Base-by-base conservation (phyloP, 2,329 filamentous ascomycete species). In the Phyllosticta citribraziliensis region DNA sequence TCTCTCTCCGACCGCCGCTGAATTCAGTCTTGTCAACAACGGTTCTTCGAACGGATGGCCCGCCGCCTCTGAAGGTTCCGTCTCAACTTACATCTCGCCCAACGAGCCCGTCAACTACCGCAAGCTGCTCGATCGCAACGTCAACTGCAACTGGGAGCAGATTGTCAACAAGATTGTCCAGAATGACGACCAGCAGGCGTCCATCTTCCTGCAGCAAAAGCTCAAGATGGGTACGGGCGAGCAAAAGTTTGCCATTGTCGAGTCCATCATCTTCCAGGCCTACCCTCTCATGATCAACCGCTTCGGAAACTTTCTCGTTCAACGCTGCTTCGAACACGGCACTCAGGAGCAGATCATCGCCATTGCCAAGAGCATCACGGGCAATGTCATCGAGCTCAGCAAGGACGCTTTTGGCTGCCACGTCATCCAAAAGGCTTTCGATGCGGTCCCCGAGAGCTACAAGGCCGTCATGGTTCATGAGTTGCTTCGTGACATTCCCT, bases 401-500 rank as follows among this genome's bases (percentile, higher is more conserved):
- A 97, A 97, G 93, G 95, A 99, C 73, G 89, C 95, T 0, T 99
- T 99, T 72, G 94, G 94, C 22, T 99, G 94, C 70, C 94, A 99
- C 72, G 94, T 99, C 53, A 88, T 99, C 55, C 94, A 99, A 76
- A 99, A 99, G 77, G 95, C 94, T 0, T 97, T 99, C 71, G 95
- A 99, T 73, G 95, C 89, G 60, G 94, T 99, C 27, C 91, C 94
- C 0, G 95, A 99, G 73, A 89, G 96, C 67, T 96, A 97, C 81
- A 99, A 99, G 77, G 90, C 91, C 12, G 88, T 94, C 72, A 97
- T 99, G 92, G 94, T 99, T n/a, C 91, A 96, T 71, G 94, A 99
- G 72, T 82, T 99, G 25, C 85, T 99, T 62, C 90, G 91, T 64
- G 88, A 91, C 60, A 99, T 99, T 65, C 94, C 93, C 0, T 93